These are phyloP conservation scores for Wickerhamomyces silvicola DNA, from an alignment of 805 yeast species.

Conservation along the genomic window DNA sequence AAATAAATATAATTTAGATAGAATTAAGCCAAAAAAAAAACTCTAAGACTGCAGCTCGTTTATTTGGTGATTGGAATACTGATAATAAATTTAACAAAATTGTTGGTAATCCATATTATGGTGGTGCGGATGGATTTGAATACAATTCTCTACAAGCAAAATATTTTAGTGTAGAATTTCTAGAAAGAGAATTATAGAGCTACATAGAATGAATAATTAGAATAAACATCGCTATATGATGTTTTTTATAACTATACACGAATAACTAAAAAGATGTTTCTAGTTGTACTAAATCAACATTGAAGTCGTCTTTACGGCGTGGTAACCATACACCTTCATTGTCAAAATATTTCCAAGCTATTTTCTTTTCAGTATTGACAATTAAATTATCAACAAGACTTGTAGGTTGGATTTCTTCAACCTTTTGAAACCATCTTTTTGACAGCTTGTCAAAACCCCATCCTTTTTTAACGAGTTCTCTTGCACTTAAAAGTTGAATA, in stretches of 20 bases:
- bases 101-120: slow-evolving; percentile 91
- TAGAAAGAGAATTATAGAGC: slow-evolving; percentile 38
- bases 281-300: slow-evolving; percentile 22
- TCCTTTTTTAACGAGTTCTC: slow-evolving; percentile 69
- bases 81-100: slow-evolving; percentile 43
- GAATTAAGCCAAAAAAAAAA: slow-evolving; percentile 42
- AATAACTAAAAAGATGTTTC: slow-evolving; percentile 7
- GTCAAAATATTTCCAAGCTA: slow-evolving; percentile 76
- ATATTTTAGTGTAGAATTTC: slow-evolving; percentile 69
- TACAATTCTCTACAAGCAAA: slow-evolving; percentile 65
- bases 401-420: slow-evolving; percentile 34
- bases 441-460: slow-evolving; percentile 75
- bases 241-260: background rate
- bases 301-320: slow-evolving; percentile 53
- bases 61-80: slow-evolving; percentile 81
- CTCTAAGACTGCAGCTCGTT: slow-evolving; percentile 40
- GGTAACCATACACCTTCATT: slow-evolving; percentile 65
- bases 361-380: slow-evolving; percentile 36
- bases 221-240: background rate
- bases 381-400: slow-evolving; percentile 19
- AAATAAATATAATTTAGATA: slow-evolving; percentile 45
- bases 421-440: slow-evolving; percentile 76
- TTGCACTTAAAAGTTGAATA: slow-evolving; percentile 71
- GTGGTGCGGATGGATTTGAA: slow-evolving; percentile 80
- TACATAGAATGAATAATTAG: background rate